Evolutionary conservation across 1,284 basidiomycete species (phyloP), one percentile per base, ranked within the genome.

Genomic region (Microbotryomycetes sp.): DNA sequence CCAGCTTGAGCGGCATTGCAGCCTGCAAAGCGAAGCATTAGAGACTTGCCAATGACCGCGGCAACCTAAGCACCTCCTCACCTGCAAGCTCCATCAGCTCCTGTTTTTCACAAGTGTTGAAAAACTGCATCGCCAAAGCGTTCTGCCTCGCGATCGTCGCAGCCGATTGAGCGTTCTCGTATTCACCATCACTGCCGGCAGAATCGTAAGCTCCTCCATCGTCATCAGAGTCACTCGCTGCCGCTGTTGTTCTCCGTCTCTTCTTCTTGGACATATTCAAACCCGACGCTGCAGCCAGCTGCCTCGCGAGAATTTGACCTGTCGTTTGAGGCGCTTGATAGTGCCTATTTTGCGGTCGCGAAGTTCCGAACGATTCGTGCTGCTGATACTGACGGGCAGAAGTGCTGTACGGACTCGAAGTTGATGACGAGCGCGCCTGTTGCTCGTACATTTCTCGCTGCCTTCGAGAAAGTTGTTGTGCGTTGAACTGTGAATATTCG

Each of bases 61-160:
- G 28, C 54, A 36, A 6, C 22, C 23, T 54, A 30, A 53, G 25
- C 49, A 45, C 9, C 59, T 31, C 76, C 84, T 58, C 74, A 91
- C 92, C 92, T 54, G 92, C 94, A 46, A 97, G 79, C 70, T 96
- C 92, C 65, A 91, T 88, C 36, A 99, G 75, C 22, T 84, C 85
- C 58, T 86, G 88, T 16, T 81, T 77, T 6, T 82, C 81, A 47
- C 86, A 84, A 15, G 81, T 80, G 70, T 97, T 97, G 80, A 97
- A 92, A 74, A 91, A 94, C n/a, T 85, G 80, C 53, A 94, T 76
- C 6, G 87, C 86, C 42, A 79, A 76, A 7, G 74, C 71, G 77
- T 83, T 76, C 66, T 79, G 57, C 49, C 51, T 60, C 19, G 63
- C 60, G 12, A 66, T 30, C 14, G 59, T 50, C 25, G 59, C 62